Evolutionary conservation across 345 rosid genomes (phyloP).

Genomic region (Sonneratia alba): DNA sequence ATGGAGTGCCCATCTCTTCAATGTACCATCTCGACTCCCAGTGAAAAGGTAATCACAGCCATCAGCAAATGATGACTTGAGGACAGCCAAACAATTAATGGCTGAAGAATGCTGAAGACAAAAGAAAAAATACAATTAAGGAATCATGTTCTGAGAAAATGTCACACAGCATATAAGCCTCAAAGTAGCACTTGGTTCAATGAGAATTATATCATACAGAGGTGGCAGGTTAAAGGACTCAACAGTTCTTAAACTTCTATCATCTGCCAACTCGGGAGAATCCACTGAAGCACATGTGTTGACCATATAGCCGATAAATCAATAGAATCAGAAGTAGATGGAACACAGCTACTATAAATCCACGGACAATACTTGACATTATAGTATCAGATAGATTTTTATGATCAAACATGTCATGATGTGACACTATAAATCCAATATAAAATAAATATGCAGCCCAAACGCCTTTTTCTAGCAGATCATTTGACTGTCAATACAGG

Average conservation of each 20-base stretch:
- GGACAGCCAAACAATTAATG: constrained; percentile 69
- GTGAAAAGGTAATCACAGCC: constrained; percentile 62
- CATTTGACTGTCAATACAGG: neutral
- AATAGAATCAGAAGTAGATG: neutral
- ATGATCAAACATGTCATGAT: neutral
- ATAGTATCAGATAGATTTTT: neutral
- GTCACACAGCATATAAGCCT: neutral
- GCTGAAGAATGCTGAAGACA: constrained; percentile 91
- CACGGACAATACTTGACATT: neutral
- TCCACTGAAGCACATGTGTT: too few relatives aligned
- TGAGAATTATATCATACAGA: neutral
- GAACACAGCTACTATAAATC: neutral
- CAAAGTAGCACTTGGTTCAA: neutral
- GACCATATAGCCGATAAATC: too few relatives aligned
- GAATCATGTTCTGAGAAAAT: neutral
- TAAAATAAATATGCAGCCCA: neutral
- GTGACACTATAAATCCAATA: neutral
- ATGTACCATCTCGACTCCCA: constrained; percentile 98
- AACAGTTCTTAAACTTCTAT: neutral
- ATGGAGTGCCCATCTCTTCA: constrained; percentile 82
- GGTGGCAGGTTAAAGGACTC: neutral
- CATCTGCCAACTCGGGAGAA: too few relatives aligned
- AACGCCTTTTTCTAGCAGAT: neutral
- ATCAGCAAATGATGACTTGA: constrained; percentile 40
- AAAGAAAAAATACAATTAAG: constrained; percentile 10